These are phyloP conservation scores for Rhodomyrtus psidioides DNA, from an alignment of 441 rosid species.

Conservation along the genomic window DNA sequence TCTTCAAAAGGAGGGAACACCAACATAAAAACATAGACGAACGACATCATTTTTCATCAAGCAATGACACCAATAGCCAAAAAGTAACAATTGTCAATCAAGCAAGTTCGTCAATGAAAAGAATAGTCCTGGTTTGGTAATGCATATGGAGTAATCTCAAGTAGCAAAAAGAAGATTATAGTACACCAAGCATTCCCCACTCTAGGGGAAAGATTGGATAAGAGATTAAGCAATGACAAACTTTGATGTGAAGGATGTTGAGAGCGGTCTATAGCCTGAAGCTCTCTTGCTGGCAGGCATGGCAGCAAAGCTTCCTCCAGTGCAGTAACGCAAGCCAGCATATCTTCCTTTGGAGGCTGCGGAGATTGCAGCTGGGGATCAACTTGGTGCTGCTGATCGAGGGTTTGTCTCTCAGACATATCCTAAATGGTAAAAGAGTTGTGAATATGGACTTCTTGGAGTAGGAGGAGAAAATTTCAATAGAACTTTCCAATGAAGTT, in stretches of 20 bases:
- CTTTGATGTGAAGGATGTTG: constrained; percentile 95
- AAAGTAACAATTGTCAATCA: neutral
- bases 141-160: neutral
- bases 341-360: constrained; percentile 41
- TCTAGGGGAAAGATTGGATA: neutral
- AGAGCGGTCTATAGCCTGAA: constrained; percentile 88
- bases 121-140: neutral
- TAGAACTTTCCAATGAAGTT: neutral
- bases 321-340: constrained; percentile 60
- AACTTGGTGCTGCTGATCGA: constrained; percentile 18
- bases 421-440: neutral
- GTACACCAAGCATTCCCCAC: neutral
- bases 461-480: neutral
- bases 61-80: neutral
- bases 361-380: constrained; percentile 35
- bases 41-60: neutral
- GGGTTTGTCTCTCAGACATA: constrained; percentile 21
- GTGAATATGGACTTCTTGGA: neutral
- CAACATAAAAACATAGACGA: neutral
- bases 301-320: constrained; percentile 85
- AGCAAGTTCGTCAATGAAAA: too few relatives aligned
- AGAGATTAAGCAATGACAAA: constrained; percentile 13
- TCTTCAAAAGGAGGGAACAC: neutral
- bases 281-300: constrained; percentile 90
- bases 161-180: neutral